These are phyloP conservation scores for Penicillium sp. DNA, from an alignment of 2,329 filamentous ascomycete species.

Conservation along the genomic window DNA sequence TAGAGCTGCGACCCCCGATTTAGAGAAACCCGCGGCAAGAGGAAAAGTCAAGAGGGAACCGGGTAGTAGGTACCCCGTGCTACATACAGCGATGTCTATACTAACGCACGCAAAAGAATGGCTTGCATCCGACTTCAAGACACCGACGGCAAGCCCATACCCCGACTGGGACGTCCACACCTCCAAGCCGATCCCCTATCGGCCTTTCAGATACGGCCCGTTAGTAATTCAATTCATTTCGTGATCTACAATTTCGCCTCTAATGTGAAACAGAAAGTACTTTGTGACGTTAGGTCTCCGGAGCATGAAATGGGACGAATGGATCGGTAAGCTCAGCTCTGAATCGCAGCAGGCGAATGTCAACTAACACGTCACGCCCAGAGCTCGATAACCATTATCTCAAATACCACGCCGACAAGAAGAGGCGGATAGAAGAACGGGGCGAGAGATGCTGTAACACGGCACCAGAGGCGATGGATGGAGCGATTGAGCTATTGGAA, in stretches of 20 bases:
- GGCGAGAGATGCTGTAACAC: conserved; percentile 67
- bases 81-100: background rate
- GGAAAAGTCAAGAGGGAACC: conserved; percentile 39
- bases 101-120: conserved; percentile 45
- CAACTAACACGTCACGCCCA: conserved; percentile 18
- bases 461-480: conserved; percentile 67
- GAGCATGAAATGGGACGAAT: conserved; percentile 67
- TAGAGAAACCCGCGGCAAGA: conserved; percentile 43
- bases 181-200: conserved; percentile 74
- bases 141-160: conserved; percentile 61
- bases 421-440: conserved; percentile 63
- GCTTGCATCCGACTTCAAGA: conserved; percentile 57
- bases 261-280: conserved; percentile 53
- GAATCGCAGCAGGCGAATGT: background rate
- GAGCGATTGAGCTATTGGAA: conserved; percentile 72
- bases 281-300: conserved; percentile 75
- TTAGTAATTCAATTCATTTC: conserved; percentile 25
- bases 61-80: conserved; percentile 43
- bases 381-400: conserved; percentile 79
- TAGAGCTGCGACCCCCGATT: conserved; percentile 39
- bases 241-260: background rate
- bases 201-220: conserved; percentile 74
- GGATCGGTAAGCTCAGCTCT: conserved; percentile 55
- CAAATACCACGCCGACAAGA: conserved; percentile 70
- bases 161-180: conserved; percentile 65